Base-by-base conservation (phyloP, 768 basidiomycete genomes). In the Boletellus emodensis region DNA sequence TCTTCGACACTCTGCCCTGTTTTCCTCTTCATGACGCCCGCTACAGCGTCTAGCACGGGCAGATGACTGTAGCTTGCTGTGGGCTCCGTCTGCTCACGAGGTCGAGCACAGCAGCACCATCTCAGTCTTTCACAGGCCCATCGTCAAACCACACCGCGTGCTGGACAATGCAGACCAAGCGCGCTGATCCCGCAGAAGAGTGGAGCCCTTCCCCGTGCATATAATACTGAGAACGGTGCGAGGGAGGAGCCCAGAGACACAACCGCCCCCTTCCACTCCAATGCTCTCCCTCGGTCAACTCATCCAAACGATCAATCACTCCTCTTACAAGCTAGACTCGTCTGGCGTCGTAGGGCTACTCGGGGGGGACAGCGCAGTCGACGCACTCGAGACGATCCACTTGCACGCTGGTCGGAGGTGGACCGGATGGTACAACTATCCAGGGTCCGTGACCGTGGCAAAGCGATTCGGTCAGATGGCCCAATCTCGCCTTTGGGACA, bases 351-450 rank as follows among this genome's bases (percentile, higher is more conserved):
- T 61, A 4, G 68, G 63, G 4, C 59, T 72, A 26, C 61, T 72
- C 4, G 70, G 71, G 32, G 70, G 71, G 2, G 51, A 66, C 14
- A 55, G 59, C 22, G 71, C 68, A 1, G 56, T 61, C 9, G 57
- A 68, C 20, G 71, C 70, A 12, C 58, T 70, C 26, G 50, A 55
- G 39, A 62, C 65, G 1, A 65, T 72, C n/a, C 70, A 70, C 33
- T 9, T 71, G 18, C 62, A 62, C 50, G 35, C 56, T 24, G 58
- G 61, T 18, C 62, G 66, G 44, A 61, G 54, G 20, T 69, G 64
- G 69, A 53, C 56, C 1, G 70, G 69, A 34, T 72, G 67, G 67
- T 71, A 71, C 54, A 71, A 71, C 49, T 67, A 70, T 33, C 62
- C 71, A 4, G 71, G 71, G 12, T 39, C 64, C 34, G 55, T 58